Conservation (phyloP, 257 asterid genomes). For the Solanum tarapatanum region DNA sequence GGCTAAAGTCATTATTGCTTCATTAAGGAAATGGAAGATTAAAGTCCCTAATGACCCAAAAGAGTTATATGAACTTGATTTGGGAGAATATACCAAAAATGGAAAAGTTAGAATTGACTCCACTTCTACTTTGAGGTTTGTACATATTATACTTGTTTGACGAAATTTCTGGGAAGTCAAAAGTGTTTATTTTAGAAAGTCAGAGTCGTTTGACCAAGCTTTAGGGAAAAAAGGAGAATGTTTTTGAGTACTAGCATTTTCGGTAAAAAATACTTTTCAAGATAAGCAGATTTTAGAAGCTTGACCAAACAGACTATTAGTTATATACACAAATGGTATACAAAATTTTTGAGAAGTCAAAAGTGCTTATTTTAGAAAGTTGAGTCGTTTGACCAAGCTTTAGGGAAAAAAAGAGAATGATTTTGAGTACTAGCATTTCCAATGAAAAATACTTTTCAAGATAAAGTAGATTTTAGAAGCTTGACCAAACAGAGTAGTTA, state of each 20-base stretch:
- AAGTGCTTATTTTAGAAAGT: not conserved
- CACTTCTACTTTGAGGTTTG: conserved; percentile 60
- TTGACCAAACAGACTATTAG: not conserved
- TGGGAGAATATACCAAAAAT: conserved; percentile 27
- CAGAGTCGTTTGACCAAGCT: not conserved
- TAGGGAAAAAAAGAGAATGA: not conserved
- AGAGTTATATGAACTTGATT: conserved; percentile 55
- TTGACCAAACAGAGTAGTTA: not conserved
- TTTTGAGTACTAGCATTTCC: not conserved
- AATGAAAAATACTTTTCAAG: not conserved
- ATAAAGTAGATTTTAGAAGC: not conserved
- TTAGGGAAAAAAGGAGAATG: not conserved
- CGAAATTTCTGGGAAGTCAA: not conserved
- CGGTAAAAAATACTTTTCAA: not conserved
- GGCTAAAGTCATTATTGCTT: conserved; percentile 62
- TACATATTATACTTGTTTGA: not conserved
- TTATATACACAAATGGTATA: not conserved
- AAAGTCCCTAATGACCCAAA: conserved; percentile 42
- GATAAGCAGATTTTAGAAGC: not conserved
- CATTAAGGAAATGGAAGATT: conserved; percentile 48
- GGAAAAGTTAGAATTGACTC: conserved; percentile 60
- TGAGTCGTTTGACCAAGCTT: not conserved
- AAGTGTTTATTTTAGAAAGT: not conserved
- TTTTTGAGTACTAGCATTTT: not conserved
- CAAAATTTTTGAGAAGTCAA: not conserved